phyloP scores from a whole-genome alignment of 2,329 filamentous ascomycete species.

The Myrmaecium sp. region DNA sequence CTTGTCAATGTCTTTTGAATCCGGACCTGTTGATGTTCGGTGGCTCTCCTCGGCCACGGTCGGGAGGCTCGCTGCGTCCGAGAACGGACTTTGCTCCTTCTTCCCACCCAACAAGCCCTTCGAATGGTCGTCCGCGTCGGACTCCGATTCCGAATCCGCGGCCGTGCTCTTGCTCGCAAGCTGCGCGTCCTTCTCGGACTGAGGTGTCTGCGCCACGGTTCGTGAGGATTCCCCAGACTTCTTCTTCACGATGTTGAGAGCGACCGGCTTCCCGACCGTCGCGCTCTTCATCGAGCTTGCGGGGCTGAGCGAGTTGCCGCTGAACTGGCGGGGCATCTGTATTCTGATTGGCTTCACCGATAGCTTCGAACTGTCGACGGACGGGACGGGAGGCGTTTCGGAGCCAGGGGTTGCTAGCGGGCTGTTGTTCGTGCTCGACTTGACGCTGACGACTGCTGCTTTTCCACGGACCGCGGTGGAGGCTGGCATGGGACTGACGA shows the following conservation, averaged over 20 bases:
- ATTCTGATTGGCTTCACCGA: slow-evolving; percentile 17
- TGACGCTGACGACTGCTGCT: slow-evolving; percentile 85
- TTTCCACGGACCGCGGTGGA: slow-evolving; percentile 78
- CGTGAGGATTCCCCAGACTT: too few species aligned
- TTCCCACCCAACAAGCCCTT: too few species aligned
- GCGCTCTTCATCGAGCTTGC: slow-evolving; percentile 20
- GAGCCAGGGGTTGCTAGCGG: slow-evolving; percentile 30
- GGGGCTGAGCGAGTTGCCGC: slow-evolving; percentile 12
- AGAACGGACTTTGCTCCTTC: too few species aligned
- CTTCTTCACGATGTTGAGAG: slow-evolving; percentile 26
- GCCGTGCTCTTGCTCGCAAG: too few species aligned
- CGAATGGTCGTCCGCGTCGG: slow-evolving; percentile 18
- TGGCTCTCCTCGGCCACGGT: too few species aligned
- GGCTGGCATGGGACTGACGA: slow-evolving; percentile 61
- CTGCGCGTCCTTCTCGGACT: too few species aligned
- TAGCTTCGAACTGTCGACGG: slow-evolving; percentile 42
- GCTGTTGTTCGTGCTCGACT: slow-evolving; percentile 43
- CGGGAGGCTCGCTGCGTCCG: too few species aligned
- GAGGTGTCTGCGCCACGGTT: too few species aligned
- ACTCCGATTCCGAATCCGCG: slow-evolving; percentile 16
- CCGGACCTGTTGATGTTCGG: too few species aligned
- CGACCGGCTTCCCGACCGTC: slow-evolving; percentile 26
- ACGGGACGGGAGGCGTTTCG: slow-evolving; percentile 53
- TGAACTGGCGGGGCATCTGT: slow-evolving; percentile 22
- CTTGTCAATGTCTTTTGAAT: too few species aligned